Conservation (phyloP, 805 yeast genomes). For the Starmerella sp. region DNA sequence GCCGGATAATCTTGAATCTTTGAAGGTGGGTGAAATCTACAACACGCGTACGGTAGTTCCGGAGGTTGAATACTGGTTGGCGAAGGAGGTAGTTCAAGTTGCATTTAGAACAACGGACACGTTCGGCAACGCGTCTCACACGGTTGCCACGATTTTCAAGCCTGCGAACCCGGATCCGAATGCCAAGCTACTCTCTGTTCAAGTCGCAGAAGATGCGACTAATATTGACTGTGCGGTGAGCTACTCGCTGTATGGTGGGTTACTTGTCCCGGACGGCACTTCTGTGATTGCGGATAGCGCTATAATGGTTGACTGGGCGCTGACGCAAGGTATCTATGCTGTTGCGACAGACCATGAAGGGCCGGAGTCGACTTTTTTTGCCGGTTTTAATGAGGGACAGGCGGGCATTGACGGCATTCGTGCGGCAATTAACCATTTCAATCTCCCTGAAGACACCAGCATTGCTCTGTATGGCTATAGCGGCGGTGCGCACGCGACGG, state of each 20-base stretch:
- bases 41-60: neutral
- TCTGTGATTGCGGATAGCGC: neutral
- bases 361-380: neutral
- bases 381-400: neutral
- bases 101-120: neutral
- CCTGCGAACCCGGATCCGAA: neutral
- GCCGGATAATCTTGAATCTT: neutral
- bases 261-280: neutral
- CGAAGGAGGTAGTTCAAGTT: neutral
- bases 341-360: neutral
- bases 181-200: neutral
- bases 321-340: neutral
- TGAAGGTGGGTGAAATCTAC: neutral
- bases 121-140: neutral
- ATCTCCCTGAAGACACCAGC: neutral
- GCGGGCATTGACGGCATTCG: neutral
- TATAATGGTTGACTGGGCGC: neutral
- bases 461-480: neutral
- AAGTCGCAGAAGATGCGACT: neutral
- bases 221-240: neutral
- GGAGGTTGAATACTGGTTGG: neutral
- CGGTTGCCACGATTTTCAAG: neutral
- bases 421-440: neutral
- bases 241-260: neutral
- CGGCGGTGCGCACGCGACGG: neutral